Evolutionary conservation across 148 eudicot species (phyloP).

Genomic region (Cornus suecica): DNA sequence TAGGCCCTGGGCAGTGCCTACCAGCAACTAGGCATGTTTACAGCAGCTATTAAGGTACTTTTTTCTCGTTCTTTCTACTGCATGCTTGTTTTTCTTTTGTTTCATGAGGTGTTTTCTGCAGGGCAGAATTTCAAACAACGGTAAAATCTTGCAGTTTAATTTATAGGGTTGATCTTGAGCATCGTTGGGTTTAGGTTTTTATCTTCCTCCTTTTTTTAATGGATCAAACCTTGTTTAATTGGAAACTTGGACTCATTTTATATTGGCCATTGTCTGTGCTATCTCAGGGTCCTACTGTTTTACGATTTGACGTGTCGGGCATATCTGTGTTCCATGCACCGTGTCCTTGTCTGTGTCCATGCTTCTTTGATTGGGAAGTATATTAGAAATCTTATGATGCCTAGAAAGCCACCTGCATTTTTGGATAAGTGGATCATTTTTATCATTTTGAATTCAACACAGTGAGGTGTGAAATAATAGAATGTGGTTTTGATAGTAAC

Average conservation of each 20-base stretch:
- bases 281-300: no score
- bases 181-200: not conserved
- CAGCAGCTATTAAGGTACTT: conserved; percentile 90
- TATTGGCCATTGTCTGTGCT: no score
- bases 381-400: not conserved
- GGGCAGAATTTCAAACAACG: not conserved
- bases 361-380: no score
- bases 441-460: not conserved
- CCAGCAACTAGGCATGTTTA: conserved; percentile 89
- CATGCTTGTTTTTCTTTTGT: not conserved
- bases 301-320: no score
- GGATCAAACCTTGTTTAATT: not conserved
- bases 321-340: no score
- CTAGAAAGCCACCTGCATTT: conserved; percentile 6
- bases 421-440: not conserved
- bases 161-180: not conserved
- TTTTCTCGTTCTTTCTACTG: not conserved
- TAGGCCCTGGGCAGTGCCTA: conserved; percentile 90
- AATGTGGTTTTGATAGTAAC: not conserved
- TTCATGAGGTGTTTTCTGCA: not conserved
- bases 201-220: not conserved
- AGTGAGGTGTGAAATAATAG: not conserved
- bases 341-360: no score
- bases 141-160: not conserved
- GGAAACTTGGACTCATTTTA: no score